Percentiles rank a stretch among this genome's conserved stretches.
Conservation (phyloP, 805 yeast genomes). For the Candida koratica region DNA sequence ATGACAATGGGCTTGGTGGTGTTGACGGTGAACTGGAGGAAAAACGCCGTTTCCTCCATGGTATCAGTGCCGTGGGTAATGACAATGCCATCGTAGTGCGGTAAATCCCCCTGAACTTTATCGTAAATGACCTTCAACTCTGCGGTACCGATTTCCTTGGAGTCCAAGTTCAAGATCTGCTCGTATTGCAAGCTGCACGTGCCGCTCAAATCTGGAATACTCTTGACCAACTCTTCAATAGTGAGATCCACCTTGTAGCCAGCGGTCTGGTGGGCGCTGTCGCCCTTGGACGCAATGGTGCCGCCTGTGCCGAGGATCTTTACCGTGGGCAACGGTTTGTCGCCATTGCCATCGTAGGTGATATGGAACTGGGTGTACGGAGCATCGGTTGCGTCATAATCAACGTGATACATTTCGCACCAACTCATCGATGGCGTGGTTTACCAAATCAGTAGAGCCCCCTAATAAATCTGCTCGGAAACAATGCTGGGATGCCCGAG, state of each 20-base stretch:
- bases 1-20: conserved; percentile 55
- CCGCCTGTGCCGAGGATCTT: conserved; percentile 46
- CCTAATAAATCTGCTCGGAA: conserved; percentile 67
- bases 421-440: too few species aligned
- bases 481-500: conserved; percentile 89
- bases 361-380: conserved; percentile 34
- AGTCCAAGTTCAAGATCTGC: conserved; percentile 59
- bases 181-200: conserved; percentile 58
- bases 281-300: conserved; percentile 43
- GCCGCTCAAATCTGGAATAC: conserved; percentile 53
- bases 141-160: conserved; percentile 49
- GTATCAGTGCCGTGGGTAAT: conserved; percentile 74
- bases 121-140: conserved; percentile 45
- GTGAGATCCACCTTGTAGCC: conserved; percentile 43
- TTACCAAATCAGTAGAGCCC: conserved; percentile 21
- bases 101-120: conserved; percentile 44
- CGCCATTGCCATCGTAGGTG: conserved; percentile 33
- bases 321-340: conserved; percentile 26
- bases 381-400: conserved; percentile 18
- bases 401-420: conserved; percentile 7
- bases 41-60: conserved; percentile 64
- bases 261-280: conserved; percentile 37
- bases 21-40: conserved; percentile 47
- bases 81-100: conserved; percentile 53
- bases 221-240: conserved; percentile 46